These are phyloP conservation scores for Bolboschoenus planiculmis DNA, from an alignment of 176 grass and related monocot genomes.

Conservation along the genomic window DNA sequence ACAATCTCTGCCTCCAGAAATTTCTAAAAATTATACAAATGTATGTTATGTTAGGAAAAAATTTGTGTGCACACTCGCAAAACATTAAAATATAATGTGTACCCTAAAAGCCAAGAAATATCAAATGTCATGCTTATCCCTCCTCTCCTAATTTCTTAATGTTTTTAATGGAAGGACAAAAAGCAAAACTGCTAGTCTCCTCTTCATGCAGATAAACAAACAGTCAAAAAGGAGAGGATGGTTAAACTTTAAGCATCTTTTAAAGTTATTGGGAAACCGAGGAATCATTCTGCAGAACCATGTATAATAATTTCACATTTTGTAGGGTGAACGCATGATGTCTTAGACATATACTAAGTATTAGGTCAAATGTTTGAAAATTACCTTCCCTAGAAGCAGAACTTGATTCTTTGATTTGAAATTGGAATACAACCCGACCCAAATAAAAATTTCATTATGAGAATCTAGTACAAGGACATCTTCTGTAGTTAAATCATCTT, in stretches of 20 bases:
- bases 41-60: not conserved
- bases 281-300: not conserved
- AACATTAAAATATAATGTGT: not conserved
- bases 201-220: not conserved
- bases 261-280: too few relatives aligned
- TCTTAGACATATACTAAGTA: not conserved
- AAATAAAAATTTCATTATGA: slow-evolving; percentile 52
- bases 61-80: not conserved
- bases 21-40: slow-evolving; percentile 44
- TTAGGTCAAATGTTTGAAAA: not conserved
- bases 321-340: not conserved
- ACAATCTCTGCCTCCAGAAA: slow-evolving; percentile 43
- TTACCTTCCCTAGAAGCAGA: slow-evolving; percentile 52
- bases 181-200: not conserved
- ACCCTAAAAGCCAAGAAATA: not conserved
- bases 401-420: slow-evolving; percentile 48
- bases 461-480: slow-evolving; percentile 69
- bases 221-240: not conserved
- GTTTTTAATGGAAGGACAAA: not conserved
- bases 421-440: slow-evolving; percentile 57
- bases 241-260: not conserved
- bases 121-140: not conserved
- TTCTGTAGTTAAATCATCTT: slow-evolving; percentile 88
- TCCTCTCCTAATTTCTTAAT: not conserved
- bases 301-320: not conserved